phyloP scores from a whole-genome alignment of 768 basidiomycete species.

The Leccinum aurantiacum region DNA sequence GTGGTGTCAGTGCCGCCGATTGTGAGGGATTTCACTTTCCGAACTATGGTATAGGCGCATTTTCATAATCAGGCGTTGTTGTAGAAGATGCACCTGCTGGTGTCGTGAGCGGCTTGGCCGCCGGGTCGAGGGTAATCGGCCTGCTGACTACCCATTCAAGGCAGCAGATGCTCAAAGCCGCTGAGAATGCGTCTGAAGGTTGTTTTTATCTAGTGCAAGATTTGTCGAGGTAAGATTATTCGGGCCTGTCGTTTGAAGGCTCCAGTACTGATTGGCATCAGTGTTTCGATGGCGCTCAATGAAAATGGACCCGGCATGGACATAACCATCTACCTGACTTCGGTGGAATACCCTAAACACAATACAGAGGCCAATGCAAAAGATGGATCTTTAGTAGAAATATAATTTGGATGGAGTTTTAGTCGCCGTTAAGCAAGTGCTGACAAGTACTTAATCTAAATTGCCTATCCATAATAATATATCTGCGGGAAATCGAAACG shows the following conservation, averaged over 20 bases:
- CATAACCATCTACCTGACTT: slow-evolving; percentile 18
- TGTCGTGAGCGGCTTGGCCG: slow-evolving; percentile 72
- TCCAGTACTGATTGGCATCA: slow-evolving; percentile 14
- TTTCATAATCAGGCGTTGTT: slow-evolving; percentile 59
- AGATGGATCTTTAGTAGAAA: slow-evolving; percentile 2
- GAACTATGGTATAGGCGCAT: slow-evolving; percentile 1
- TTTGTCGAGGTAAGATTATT: slow-evolving; percentile 55
- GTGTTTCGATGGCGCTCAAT: slow-evolving; percentile 30
- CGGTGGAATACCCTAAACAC: neutral
- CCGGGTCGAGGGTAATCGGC: slow-evolving; percentile 83
- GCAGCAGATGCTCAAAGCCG: slow-evolving; percentile 61
- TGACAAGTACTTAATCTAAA: slow-evolving; percentile 12
- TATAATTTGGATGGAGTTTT: slow-evolving; percentile 1
- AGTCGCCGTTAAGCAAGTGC: slow-evolving; percentile 7
- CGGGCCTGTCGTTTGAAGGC: neutral
- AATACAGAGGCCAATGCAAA: neutral
- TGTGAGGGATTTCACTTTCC: slow-evolving; percentile 19
- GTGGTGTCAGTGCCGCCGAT: slow-evolving; percentile 52
- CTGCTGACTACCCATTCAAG: slow-evolving; percentile 78
- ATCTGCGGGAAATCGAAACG: neutral
- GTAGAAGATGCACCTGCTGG: slow-evolving; percentile 93
- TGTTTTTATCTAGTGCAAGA: slow-evolving; percentile 63
- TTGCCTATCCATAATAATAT: slow-evolving; percentile 5
- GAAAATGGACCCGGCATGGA: slow-evolving; percentile 42
- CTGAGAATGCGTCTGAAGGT: slow-evolving; percentile 42